phyloP scores from a whole-genome alignment of 176 grass and related monocot genomes.

The Rhynchospora pubera region DNA sequence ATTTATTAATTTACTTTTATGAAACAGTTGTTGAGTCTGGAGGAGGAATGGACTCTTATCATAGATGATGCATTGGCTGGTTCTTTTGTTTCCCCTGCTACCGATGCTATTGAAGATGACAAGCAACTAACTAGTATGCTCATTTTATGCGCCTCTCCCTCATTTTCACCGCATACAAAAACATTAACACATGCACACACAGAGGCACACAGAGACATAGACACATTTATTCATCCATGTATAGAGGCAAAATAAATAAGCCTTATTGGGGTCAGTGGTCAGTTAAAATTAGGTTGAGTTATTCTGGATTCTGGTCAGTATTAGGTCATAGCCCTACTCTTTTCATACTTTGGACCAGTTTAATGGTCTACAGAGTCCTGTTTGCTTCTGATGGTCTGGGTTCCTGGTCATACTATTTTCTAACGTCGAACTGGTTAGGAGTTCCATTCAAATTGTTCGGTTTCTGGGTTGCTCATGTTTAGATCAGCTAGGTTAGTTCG shows the following conservation, averaged over 20 bases:
- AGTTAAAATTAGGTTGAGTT: background rate
- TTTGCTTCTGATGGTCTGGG: too few relatives aligned
- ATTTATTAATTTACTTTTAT: background rate
- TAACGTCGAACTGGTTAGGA: background rate
- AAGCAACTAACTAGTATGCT: slow-evolving; percentile 63
- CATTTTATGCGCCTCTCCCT: background rate
- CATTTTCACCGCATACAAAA: background rate
- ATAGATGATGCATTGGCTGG: slow-evolving; percentile 81
- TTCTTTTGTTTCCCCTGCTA: slow-evolving; percentile 74
- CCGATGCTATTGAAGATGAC: slow-evolving; percentile 64
- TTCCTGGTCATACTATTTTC: background rate
- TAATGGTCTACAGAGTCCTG: background rate
- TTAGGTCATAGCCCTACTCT: background rate
- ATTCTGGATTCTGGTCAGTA: background rate
- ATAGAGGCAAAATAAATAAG: background rate
- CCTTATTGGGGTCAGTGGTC: background rate
- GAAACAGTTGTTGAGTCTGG: slow-evolving; percentile 59
- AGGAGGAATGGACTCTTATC: slow-evolving; percentile 79
- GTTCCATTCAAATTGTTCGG: background rate
- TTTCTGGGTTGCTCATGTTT: background rate
- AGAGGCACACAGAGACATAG: background rate
- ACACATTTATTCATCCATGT: background rate
- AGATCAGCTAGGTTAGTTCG: background rate
- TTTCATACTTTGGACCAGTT: background rate
- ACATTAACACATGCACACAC: background rate